A percentile compares a stretch with the other conserved stretches of the same genome.
Conservation (phyloP, 768 basidiomycete species). For the Pholiota molesta region DNA sequence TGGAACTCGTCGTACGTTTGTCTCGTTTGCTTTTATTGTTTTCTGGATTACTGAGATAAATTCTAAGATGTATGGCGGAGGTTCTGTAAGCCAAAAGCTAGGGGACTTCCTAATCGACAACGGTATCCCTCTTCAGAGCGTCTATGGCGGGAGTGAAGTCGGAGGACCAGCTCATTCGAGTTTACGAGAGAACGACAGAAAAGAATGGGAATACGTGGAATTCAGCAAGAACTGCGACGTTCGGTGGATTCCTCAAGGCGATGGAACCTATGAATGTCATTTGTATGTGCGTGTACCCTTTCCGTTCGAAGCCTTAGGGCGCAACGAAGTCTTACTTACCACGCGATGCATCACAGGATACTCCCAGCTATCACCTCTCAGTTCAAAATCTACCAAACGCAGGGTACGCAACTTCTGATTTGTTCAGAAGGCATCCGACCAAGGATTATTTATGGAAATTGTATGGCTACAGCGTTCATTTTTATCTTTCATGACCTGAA, state of each 20-base stretch:
- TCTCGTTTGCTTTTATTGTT: not conserved
- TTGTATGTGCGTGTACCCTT: conserved; percentile 30
- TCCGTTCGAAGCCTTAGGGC: not conserved
- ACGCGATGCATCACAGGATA: conserved; percentile 21
- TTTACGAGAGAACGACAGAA: conserved; percentile 20
- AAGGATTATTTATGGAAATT: conserved; percentile 28
- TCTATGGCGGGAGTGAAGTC: conserved; percentile 36
- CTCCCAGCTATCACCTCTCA: conserved; percentile 27
- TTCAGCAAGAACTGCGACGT: conserved; percentile 27
- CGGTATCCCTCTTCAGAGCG: conserved; percentile 29
- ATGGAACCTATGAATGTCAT: conserved; percentile 40
- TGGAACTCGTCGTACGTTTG: conserved; percentile 31
- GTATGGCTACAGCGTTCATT: conserved; percentile 34
- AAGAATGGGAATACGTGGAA: conserved; percentile 36
- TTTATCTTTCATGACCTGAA: not conserved
- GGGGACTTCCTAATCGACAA: conserved; percentile 31
- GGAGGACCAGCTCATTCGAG: conserved; percentile 20
- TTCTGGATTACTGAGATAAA: not conserved
- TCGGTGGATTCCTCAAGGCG: conserved; percentile 36
- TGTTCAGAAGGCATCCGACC: conserved; percentile 19
- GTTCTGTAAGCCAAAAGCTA: conserved; percentile 32
- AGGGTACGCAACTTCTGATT: conserved; percentile 42
- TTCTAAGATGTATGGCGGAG: conserved; percentile 30
- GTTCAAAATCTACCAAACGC: conserved; percentile 37
- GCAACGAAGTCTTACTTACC: not conserved